Conservation (phyloP, 2,329 filamentous ascomycete species). For the Colletotrichum costaricense region DNA sequence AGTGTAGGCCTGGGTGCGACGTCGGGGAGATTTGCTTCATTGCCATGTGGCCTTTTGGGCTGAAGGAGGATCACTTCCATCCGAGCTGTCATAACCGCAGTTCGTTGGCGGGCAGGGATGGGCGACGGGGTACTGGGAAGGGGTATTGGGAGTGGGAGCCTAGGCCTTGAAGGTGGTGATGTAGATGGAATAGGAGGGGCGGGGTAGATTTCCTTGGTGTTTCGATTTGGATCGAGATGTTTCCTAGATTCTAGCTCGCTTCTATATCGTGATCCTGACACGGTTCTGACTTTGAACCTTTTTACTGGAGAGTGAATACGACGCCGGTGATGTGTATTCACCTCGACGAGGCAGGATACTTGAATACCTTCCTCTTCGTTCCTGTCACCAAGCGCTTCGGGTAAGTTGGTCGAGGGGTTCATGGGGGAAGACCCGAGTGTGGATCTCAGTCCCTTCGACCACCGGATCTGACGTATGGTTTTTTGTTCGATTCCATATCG, state of each 20-base stretch:
- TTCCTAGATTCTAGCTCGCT: background rate
- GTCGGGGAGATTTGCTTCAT: constrained; percentile 68
- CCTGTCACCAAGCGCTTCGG: no score
- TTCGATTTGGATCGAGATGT: background rate
- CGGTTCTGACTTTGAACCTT: background rate
- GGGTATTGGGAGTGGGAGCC: constrained; percentile 22
- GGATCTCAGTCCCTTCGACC: no score
- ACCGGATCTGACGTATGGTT: no score
- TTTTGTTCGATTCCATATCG: no score
- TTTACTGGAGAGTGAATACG: background rate
- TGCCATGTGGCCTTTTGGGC: constrained; percentile 73
- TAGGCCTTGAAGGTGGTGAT: background rate
- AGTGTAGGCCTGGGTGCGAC: constrained; percentile 60
- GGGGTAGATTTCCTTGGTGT: background rate
- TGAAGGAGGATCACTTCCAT: constrained; percentile 60
- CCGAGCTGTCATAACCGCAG: constrained; percentile 32
- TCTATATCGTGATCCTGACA: background rate
- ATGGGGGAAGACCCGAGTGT: no score
- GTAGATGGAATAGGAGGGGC: no score
- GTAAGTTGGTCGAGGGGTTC: no score
- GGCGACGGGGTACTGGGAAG: background rate
- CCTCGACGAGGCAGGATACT: background rate
- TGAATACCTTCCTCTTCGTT: background rate
- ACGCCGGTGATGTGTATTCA: no score
- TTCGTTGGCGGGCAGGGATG: background rate